Evolutionary conservation across 1,284 basidiomycete genomes (phyloP).

Genomic region (Takashimella koratensis): DNA sequence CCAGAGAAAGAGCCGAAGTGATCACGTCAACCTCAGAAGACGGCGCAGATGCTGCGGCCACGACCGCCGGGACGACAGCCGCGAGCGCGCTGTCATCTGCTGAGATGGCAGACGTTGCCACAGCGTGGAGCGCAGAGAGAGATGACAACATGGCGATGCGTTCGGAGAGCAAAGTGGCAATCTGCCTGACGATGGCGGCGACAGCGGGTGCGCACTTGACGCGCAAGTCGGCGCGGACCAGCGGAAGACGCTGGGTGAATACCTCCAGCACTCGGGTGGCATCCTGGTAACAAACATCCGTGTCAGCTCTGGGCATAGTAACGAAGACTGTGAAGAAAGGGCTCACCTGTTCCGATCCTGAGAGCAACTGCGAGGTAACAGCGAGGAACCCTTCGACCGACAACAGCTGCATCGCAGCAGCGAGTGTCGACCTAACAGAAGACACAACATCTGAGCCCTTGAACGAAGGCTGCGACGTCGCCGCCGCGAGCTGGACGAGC

Average conservation of each 20-base stretch:
- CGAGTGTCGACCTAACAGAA: conserved; percentile 34
- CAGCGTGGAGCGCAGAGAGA: conserved; percentile 58
- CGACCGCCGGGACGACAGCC: conserved; percentile 58
- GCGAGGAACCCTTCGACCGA: conserved; percentile 60
- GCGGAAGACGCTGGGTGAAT: conserved; percentile 61
- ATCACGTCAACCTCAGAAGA: conserved; percentile 50
- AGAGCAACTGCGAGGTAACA: conserved; percentile 39
- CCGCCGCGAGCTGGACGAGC: conserved; percentile 33
- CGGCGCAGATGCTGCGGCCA: conserved; percentile 53
- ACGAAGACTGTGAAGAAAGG: neutral
- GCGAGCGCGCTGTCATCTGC: conserved; percentile 66
- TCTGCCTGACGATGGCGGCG: conserved; percentile 49
- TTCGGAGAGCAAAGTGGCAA: conserved; percentile 53
- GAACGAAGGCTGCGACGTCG: conserved; percentile 13
- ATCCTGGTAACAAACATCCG: conserved; percentile 16
- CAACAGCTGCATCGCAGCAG: conserved; percentile 45
- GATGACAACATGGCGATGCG: conserved; percentile 44
- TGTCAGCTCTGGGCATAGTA: neutral
- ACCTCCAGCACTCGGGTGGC: conserved; percentile 50
- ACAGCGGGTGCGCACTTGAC: conserved; percentile 56
- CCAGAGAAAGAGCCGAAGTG: conserved; percentile 55
- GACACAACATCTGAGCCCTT: conserved; percentile 18
- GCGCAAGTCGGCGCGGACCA: conserved; percentile 61
- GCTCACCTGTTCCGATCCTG: conserved; percentile 24
- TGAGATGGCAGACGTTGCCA: conserved; percentile 58